Evolutionary conservation across 768 basidiomycete genomes (phyloP), one percentile per base, ranked within the genome.

Genomic region (Podaxis rugospora): DNA sequence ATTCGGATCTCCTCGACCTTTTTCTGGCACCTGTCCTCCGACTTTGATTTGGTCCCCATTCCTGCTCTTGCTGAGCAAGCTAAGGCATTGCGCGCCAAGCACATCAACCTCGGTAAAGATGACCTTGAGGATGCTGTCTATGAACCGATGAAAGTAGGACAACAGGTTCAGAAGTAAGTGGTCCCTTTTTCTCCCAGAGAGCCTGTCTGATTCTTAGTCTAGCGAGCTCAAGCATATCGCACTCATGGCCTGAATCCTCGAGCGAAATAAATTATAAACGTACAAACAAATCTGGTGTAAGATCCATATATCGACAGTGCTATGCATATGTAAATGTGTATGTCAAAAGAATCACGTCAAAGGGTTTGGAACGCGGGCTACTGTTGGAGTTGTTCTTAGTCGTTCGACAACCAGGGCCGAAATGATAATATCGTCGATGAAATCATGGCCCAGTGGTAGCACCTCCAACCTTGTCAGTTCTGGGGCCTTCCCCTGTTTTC

Each of bases 1-100:
- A 92, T 95, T 65, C 88, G 95, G n/a, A 95, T 98, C 64, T 95
- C 94, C 2, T 95, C 93, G 1, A 98, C 95, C 0, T 95, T 95
- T 73, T 97, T 97, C 79, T 96, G 91, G 90, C 93, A 95, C 68
- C 80, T 97, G 11, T 92, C 87, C 0, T 93, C 94, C 1, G 92
- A 95, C 70, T 85, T 83, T 61, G 86, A 91, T 55, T 80, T 95
- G n/a, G 76, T 72, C 6, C 86, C 91, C 1, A 82, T 93, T 2
- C 80, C 84, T 6, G 64, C 71, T 0, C 75, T 95, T 21, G 66
- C 71, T 9, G 73, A 76, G 5, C 81, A 80, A 35, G 84, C 86
- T 1, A 74, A 76, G 13, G 70, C 69, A 6, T 64, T 85, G 39
- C 74, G 78, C 51, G 73, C 78, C 9, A 73, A 78, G 25, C 63